phyloP scores from a whole-genome alignment of 1,139 yeast genomes.

The Debaryomycetaceae sp. region DNA sequence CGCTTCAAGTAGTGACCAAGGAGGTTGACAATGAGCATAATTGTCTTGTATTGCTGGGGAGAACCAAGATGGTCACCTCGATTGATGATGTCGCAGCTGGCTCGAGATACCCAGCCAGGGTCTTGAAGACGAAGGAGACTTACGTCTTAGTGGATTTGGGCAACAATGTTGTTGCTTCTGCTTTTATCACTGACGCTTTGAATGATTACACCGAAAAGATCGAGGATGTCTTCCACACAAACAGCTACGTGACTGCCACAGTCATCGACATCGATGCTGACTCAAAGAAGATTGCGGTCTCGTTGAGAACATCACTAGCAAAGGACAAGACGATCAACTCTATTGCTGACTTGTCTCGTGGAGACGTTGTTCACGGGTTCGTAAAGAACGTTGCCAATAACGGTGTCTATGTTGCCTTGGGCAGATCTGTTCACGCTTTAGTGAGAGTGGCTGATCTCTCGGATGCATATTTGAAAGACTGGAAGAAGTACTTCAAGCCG shows the following conservation, averaged over 20 bases:
- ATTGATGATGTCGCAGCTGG: slow-evolving; percentile 57
- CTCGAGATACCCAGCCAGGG: slow-evolving; percentile 57
- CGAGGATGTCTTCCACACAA: slow-evolving; percentile 47
- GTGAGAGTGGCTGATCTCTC: slow-evolving; percentile 80
- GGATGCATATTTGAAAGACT: slow-evolving; percentile 76
- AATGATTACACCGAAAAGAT: slow-evolving; percentile 61
- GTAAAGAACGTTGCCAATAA: slow-evolving; percentile 69
- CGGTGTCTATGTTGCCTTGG: slow-evolving; percentile 78
- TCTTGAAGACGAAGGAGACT: slow-evolving; percentile 57
- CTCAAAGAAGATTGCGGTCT: slow-evolving; percentile 56
- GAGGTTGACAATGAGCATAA: slow-evolving; percentile 52
- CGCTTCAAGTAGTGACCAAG: slow-evolving; percentile 56
- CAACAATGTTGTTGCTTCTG: slow-evolving; percentile 55
- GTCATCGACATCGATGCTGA: slow-evolving; percentile 55
- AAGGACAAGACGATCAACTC: slow-evolving; percentile 50
- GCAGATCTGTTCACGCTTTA: slow-evolving; percentile 70
- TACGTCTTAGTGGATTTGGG: slow-evolving; percentile 69
- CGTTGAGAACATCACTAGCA: slow-evolving; percentile 51
- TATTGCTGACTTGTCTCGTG: slow-evolving; percentile 56
- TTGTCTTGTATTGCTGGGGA: slow-evolving; percentile 47
- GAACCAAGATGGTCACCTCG: slow-evolving; percentile 36
- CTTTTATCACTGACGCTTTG: slow-evolving; percentile 74
- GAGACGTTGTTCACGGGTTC: slow-evolving; percentile 74
- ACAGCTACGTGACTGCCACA: slow-evolving; percentile 59
- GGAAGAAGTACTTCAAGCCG: slow-evolving; percentile 73